These are phyloP conservation scores for Wallacemonas sp. DNA, from an alignment of 208 protist species.

Conservation along the genomic window DNA sequence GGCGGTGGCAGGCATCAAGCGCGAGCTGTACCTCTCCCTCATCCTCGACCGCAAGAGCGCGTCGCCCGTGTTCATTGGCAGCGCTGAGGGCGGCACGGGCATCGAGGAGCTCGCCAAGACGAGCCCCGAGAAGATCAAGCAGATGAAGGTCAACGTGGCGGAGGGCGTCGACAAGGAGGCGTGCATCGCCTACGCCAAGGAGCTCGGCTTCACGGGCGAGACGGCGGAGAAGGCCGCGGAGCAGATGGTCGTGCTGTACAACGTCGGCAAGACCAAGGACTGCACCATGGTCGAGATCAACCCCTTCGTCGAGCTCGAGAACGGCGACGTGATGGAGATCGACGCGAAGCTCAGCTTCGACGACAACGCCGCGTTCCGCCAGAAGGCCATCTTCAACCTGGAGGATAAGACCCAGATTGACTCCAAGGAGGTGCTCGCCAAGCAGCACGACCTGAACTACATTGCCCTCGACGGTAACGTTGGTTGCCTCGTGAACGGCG, in stretches of 20 bases:
- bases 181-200: conserved; percentile 74
- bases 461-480: conserved; percentile 99
- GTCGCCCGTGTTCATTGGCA: conserved; percentile 94
- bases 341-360: conserved; percentile 99
- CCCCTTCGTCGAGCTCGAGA: conserved; percentile 97
- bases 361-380: conserved; percentile 98
- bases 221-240: conserved; percentile 79
- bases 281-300: conserved; percentile 99
- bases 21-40: conserved; percentile 99
- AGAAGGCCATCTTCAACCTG: conserved; percentile 95
- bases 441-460: conserved; percentile 98
- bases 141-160: conserved; percentile 92
- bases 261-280: conserved; percentile 97
- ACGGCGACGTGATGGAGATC: conserved; percentile 95
- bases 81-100: conserved; percentile 97
- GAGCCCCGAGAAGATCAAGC: conserved; percentile 96
- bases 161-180: conserved; percentile 92
- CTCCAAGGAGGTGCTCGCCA: conserved; percentile 95
- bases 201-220: conserved; percentile 91
- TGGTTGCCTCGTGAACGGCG: conserved; percentile 97
- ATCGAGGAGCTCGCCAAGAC: conserved; percentile 98
- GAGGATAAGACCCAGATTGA: conserved; percentile 95
- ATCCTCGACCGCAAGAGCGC: conserved; percentile 95
- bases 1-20: conserved; percentile 88
- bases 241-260: conserved; percentile 97